Evolutionary conservation across 1,284 basidiomycete species (phyloP).

Genomic region (Pyrrhoderma noxium): DNA sequence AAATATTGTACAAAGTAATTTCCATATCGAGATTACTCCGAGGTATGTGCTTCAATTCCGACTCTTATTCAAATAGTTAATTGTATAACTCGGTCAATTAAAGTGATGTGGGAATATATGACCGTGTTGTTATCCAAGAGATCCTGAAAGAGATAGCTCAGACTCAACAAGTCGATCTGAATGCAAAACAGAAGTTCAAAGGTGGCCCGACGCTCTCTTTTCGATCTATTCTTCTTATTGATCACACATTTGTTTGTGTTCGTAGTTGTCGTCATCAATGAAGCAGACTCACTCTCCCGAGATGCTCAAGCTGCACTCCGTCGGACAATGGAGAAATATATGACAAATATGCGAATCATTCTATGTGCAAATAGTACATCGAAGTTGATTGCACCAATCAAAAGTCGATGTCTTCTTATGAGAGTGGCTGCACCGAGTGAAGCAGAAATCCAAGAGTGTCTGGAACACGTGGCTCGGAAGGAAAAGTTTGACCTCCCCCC

Average conservation of each 20-base stretch:
- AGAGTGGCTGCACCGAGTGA: conserved; percentile 84
- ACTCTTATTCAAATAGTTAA: neutral
- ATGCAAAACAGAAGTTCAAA: conserved; percentile 95
- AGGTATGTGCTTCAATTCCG: conserved; percentile 45
- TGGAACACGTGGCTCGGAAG: conserved; percentile 76
- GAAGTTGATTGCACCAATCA: conserved; percentile 95
- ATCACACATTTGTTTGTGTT: too few species aligned
- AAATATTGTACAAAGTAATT: conserved; percentile 90
- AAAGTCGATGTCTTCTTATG: conserved; percentile 89
- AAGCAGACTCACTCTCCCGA: conserved; percentile 89
- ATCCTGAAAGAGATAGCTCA: conserved; percentile 98
- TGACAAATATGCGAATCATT: conserved; percentile 95
- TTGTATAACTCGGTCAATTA: conserved; percentile 7
- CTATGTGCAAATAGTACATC: conserved; percentile 97
- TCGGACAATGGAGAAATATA: conserved; percentile 99
- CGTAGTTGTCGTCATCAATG: conserved; percentile 96
- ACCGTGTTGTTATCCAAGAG: conserved; percentile 94
- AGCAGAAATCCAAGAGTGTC: conserved; percentile 79
- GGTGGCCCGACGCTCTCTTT: conserved; percentile 40
- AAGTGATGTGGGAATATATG: conserved; percentile 95
- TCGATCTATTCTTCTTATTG: neutral
- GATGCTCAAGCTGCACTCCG: conserved; percentile 97
- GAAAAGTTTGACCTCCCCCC: conserved; percentile 79
- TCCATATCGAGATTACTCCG: conserved; percentile 96
- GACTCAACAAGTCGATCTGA: conserved; percentile 96